A percentile compares a stretch with the other conserved stretches of the same genome.
Conservation (phyloP, 2,329 filamentous ascomycete species). For the Xylaria sp. region DNA sequence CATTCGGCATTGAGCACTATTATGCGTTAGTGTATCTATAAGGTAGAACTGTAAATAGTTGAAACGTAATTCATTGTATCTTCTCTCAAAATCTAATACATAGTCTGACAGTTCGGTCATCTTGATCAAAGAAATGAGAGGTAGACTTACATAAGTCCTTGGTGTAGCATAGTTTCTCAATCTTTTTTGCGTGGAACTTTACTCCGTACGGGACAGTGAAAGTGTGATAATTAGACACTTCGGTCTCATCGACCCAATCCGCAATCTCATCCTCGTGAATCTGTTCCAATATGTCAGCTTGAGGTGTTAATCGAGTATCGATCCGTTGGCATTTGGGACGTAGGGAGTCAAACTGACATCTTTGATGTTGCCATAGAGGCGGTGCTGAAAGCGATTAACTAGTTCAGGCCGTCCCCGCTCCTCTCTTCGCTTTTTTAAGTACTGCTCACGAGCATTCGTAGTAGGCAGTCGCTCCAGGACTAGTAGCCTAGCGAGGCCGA, state of each 20-base stretch:
- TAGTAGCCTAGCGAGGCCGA: constrained; percentile 81
- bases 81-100: background rate
- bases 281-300: constrained; percentile 21
- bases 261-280: constrained; percentile 81
- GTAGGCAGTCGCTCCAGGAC: constrained; percentile 83
- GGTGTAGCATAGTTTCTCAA: constrained; percentile 84
- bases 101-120: background rate
- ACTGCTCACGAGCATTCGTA: constrained; percentile 72
- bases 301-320: background rate
- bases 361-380: constrained; percentile 78
- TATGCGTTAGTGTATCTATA: constrained; percentile 14
- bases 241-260: constrained; percentile 82
- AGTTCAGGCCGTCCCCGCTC: constrained; percentile 76
- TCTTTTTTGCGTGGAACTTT: constrained; percentile 72
- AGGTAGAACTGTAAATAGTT: background rate
- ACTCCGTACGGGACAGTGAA: constrained; percentile 77
- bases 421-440: constrained; percentile 73
- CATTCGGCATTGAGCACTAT: constrained; percentile 83
- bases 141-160: constrained; percentile 70
- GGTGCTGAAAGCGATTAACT: constrained; percentile 55
- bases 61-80: background rate
- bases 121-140: background rate
- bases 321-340: background rate
- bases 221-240: constrained; percentile 82
- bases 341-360: constrained; percentile 52